Conservation (phyloP, 73 alveolate species). For the Paramecium sonneborni region DNA sequence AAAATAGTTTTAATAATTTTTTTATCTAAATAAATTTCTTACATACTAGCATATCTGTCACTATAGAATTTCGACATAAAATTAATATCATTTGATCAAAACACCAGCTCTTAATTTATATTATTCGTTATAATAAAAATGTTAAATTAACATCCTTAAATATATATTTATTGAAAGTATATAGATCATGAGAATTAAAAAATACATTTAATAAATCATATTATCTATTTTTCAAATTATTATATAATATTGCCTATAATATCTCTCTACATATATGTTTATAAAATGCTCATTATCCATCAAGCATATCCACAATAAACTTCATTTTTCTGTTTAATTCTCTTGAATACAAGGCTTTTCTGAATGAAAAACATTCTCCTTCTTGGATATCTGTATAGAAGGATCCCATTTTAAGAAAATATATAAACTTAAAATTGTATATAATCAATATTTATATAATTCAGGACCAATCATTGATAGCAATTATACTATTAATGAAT, state of each 20-base stretch:
- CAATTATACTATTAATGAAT: background rate
- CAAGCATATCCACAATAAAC: slow-evolving; percentile 67
- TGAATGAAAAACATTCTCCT: slow-evolving; percentile 70
- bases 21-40: slow-evolving; percentile 47
- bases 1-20: slow-evolving; percentile 51
- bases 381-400: slow-evolving; percentile 49
- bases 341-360: slow-evolving; percentile 61
- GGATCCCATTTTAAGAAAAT: background rate
- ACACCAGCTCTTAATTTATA: background rate
- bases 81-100: background rate
- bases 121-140: slow-evolving; percentile 48
- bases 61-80: slow-evolving; percentile 11
- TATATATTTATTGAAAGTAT: slow-evolving; percentile 51
- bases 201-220: slow-evolving; percentile 45
- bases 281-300: slow-evolving; percentile 43
- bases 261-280: slow-evolving; percentile 6
- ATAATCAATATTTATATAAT: background rate
- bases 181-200: slow-evolving; percentile 63
- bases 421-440: background rate
- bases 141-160: slow-evolving; percentile 52
- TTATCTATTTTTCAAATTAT: slow-evolving; percentile 11
- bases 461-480: slow-evolving; percentile 18
- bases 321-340: slow-evolving; percentile 48
- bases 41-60: slow-evolving; percentile 46
- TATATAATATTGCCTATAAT: background rate